Conservation (phyloP, 2,329 filamentous ascomycete genomes). For the Moelleriella libera region DNA sequence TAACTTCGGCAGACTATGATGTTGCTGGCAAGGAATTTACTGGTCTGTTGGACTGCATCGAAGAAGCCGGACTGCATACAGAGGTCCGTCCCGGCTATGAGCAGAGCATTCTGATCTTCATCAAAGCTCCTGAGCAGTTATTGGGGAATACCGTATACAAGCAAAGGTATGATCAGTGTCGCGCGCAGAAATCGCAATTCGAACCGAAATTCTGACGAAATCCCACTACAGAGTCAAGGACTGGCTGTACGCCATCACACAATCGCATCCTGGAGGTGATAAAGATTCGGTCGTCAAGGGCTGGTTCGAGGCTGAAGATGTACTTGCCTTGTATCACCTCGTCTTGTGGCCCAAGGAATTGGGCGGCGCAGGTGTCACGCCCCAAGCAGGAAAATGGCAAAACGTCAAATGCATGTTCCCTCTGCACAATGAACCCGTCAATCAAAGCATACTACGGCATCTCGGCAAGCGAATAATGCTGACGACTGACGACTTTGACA, state of each 20-base stretch:
- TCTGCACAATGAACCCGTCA: slow-evolving; percentile 43
- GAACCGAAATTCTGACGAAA: background rate
- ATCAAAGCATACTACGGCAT: slow-evolving; percentile 41
- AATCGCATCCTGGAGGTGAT: slow-evolving; percentile 44
- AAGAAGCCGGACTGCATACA: slow-evolving; percentile 49
- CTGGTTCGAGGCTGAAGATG: slow-evolving; percentile 47
- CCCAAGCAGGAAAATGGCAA: slow-evolving; percentile 42
- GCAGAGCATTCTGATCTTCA: slow-evolving; percentile 53
- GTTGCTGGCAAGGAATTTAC: slow-evolving; percentile 19
- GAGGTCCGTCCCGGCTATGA: slow-evolving; percentile 59
- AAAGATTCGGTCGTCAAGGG: slow-evolving; percentile 36
- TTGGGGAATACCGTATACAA: slow-evolving; percentile 54
- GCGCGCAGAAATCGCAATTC: background rate
- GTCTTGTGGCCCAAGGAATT: slow-evolving; percentile 41
- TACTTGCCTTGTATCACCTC: slow-evolving; percentile 58
- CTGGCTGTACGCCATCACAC: slow-evolving; percentile 58
- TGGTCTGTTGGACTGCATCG: slow-evolving; percentile 42
- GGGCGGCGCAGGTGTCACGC: slow-evolving; percentile 49
- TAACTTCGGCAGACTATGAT: slow-evolving; percentile 14
- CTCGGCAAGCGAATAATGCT: slow-evolving; percentile 39
- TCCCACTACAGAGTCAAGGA: slow-evolving; percentile 42
- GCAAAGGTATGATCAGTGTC: slow-evolving; percentile 33
- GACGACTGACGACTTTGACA: slow-evolving; percentile 36
- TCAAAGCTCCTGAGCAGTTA: slow-evolving; percentile 47
- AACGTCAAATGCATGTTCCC: slow-evolving; percentile 48